Base-by-base conservation (phyloP, 73 alveolate species). In the Uronychia setigera region DNA sequence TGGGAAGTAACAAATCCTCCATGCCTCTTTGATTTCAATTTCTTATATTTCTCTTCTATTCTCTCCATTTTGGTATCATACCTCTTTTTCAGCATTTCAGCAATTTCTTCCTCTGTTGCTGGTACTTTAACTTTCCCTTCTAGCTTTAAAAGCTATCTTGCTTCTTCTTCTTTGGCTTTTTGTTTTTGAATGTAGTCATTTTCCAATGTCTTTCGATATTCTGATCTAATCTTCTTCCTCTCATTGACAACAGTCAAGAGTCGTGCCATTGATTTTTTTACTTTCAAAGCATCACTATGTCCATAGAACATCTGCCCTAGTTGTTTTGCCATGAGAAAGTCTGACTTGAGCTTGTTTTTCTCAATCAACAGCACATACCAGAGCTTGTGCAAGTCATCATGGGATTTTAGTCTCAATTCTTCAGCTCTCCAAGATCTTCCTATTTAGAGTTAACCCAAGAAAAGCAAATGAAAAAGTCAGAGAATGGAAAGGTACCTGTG, bases 281-380 rank as follows among this genome's bases (percentile, higher is more conserved):
- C 94, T 77, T 91, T 88, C 60, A 76, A 32, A 9, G 83, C 0
- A 60, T 88, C 84, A 1, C 46, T 31, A 29, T 83, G 82, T 31
- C 89, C 91, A 28, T 84, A 32, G 76, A 77, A 83, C 33, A 1
- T 34, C 86, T 81, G 84, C 0, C 91, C 79, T 29, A 85, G 88
- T 67, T 92, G 89, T n/a, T 30, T 29, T 5, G 82, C 29, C 26
- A 81, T 82, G 74, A 87, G 87, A 34, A 59, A 32, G 83, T 94
- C 98, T 59, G 95, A 77, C 81, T 86, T 58, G 46, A 94, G 88
- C 80, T 83, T 85, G 88, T 94, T 94, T 86, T 94, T 94, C 84
- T 94, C 98, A 35, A 89, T 94, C 59, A 94, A 77, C 58, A 93
- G 87, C 29, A 94, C 96, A 88, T 94, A 94, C 98, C 98, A 94